Percentiles rank a stretch among this genome's conserved stretches.
Conservation (phyloP, 2,329 filamentous ascomycete species). For the Ophiostoma fasciatum region DNA sequence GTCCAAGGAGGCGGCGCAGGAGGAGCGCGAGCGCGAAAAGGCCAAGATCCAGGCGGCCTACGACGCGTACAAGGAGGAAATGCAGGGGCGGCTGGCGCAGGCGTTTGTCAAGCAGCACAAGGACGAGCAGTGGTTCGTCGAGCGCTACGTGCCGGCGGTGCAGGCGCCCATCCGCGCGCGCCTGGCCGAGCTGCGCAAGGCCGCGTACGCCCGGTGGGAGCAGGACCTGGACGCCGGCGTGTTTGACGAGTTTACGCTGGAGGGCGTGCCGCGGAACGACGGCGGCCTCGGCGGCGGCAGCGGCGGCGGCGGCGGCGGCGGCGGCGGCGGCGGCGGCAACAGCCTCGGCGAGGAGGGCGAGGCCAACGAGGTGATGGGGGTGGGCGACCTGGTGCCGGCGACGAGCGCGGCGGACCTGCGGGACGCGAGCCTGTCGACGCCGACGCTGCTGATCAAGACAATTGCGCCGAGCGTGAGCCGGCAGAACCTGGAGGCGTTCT, state of each 20-base stretch:
- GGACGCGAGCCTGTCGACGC: constrained; percentile 77
- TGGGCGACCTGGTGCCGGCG: constrained; percentile 76
- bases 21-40: constrained; percentile 67
- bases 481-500: constrained; percentile 84
- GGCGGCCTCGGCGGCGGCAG: constrained; percentile 78
- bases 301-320: constrained; percentile 79
- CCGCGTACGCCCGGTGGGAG: constrained; percentile 75
- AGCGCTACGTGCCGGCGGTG: constrained; percentile 78
- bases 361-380: constrained; percentile 82
- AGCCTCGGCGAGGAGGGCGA: constrained; percentile 86
- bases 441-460: constrained; percentile 93
- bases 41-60: constrained; percentile 60
- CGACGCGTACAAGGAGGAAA: constrained; percentile 51
- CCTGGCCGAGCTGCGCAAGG: constrained; percentile 65
- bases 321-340: constrained; percentile 73
- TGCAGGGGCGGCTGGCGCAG: constrained; percentile 68
- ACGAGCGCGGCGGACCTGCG: constrained; percentile 74
- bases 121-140: constrained; percentile 93
- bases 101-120: constrained; percentile 86
- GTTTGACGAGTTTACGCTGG: constrained; percentile 89
- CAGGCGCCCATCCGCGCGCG: constrained; percentile 59
- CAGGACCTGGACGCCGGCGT: constrained; percentile 69
- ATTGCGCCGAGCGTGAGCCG: constrained; percentile 93
- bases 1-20: constrained; percentile 48
- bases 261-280: constrained; percentile 90